These are phyloP conservation scores for Eutreptiella sp. DNA, from an alignment of 208 protist genomes.

Conservation along the genomic window DNA sequence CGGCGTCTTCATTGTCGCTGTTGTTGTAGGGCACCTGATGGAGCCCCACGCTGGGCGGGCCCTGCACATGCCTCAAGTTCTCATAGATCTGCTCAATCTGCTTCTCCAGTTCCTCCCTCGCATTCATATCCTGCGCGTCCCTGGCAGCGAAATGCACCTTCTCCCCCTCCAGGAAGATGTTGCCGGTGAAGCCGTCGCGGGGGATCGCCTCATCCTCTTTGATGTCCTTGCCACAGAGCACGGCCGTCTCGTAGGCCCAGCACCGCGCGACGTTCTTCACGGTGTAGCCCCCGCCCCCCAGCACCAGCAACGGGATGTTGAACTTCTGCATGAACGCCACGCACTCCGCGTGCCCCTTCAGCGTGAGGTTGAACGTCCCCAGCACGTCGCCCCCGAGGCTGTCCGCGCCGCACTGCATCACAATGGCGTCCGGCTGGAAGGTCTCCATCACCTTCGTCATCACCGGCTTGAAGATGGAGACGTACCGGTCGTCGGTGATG, in stretches of 20 bases:
- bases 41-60: conserved; percentile 55
- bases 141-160: conserved; percentile 53
- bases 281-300: conserved; percentile 98
- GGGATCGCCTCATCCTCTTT: conserved; percentile 60
- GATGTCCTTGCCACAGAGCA: conserved; percentile 52
- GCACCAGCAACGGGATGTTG: conserved; percentile 82
- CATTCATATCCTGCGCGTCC: conserved; percentile 41
- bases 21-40: conserved; percentile 53
- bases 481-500: conserved; percentile 74
- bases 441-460: conserved; percentile 83
- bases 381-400: conserved; percentile 93
- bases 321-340: conserved; percentile 87
- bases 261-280: conserved; percentile 95
- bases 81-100: conserved; percentile 36
- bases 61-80: conserved; percentile 36
- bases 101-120: conserved; percentile 42
- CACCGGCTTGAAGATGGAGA: conserved; percentile 86
- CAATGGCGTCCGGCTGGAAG: conserved; percentile 89
- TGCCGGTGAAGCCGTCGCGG: conserved; percentile 85
- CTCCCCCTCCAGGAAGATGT: conserved; percentile 76
- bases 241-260: conserved; percentile 94
- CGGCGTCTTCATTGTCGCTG: too few relatives aligned
- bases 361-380: conserved; percentile 91
- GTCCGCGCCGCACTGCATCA: conserved; percentile 99
- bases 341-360: conserved; percentile 81